These are phyloP conservation scores for Adansonia digitata DNA, from an alignment of 345 rosid species.

Conservation along the genomic window DNA sequence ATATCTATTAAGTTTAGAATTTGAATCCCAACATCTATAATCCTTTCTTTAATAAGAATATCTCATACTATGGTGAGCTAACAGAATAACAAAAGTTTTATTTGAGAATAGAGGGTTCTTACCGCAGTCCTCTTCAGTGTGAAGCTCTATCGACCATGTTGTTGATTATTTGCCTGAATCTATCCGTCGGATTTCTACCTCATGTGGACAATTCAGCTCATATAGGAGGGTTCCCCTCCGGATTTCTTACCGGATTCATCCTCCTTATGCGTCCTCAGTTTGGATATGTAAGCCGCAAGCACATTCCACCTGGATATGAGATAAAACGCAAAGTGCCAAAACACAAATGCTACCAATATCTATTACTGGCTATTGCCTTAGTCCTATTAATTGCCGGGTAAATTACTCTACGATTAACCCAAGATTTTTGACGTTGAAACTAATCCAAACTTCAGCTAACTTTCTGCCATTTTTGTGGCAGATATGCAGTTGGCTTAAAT, in stretches of 20 bases:
- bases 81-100: neutral
- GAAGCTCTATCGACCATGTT: constrained; percentile 58
- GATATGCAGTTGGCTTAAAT: constrained; percentile 43
- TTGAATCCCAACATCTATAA: neutral
- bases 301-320: constrained; percentile 64
- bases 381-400: constrained; percentile 60
- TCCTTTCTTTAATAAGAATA: neutral
- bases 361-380: constrained; percentile 38
- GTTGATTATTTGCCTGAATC: constrained; percentile 59
- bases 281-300: constrained; percentile 58
- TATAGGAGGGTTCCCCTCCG: constrained; percentile 76
- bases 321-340: constrained; percentile 51
- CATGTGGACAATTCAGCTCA: constrained; percentile 92
- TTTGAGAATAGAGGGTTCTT: neutral
- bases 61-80: neutral
- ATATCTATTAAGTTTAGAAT: too few relatives aligned
- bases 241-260: constrained; percentile 77
- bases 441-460: neutral
- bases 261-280: constrained; percentile 86
- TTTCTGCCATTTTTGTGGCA: constrained; percentile 22
- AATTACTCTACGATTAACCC: constrained; percentile 10
- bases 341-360: constrained; percentile 63
- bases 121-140: constrained; percentile 41
- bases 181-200: constrained; percentile 73
- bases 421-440: neutral